These are phyloP conservation scores for Leonotis leonurus DNA, from an alignment of 257 asterid species.

Conservation along the genomic window DNA sequence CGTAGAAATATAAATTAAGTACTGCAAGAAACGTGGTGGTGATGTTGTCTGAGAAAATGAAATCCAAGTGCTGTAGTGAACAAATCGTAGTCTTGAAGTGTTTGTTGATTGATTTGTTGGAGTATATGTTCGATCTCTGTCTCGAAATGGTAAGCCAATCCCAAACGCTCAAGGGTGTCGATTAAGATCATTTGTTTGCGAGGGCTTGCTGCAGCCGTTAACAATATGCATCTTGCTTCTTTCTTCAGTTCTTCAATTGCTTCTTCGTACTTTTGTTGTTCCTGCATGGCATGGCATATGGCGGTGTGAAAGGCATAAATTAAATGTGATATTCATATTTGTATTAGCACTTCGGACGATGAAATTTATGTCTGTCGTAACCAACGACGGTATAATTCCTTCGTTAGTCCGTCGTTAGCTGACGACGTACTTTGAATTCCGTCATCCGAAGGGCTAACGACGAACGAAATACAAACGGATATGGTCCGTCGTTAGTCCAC, in stretches of 20 bases:
- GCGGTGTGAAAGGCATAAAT: too few relatives aligned
- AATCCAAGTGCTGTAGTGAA: constrained; percentile 14
- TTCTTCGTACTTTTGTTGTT: background rate
- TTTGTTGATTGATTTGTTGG: background rate
- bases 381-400: too few relatives aligned
- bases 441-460: too few relatives aligned
- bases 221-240: constrained; percentile 7
- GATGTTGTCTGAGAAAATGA: constrained; percentile 24
- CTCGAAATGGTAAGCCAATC: constrained; percentile 24
- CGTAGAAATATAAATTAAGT: background rate
- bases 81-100: constrained; percentile 5
- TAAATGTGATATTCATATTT: too few relatives aligned
- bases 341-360: too few relatives aligned
- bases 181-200: constrained; percentile 3
- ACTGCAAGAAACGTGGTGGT: constrained; percentile 8
- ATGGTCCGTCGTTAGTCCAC: too few relatives aligned
- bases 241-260: constrained; percentile 11
- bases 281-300: too few relatives aligned
- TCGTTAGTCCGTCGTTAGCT: too few relatives aligned
- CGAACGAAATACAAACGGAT: too few relatives aligned
- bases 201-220: background rate
- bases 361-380: too few relatives aligned
- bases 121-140: constrained; percentile 9
- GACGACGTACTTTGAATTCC: too few relatives aligned
- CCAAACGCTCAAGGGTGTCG: constrained; percentile 25